Evolutionary conservation across 495 filamentous ascomycete genomes (phyloP).

Genomic region (Aspergillus indologenus): DNA sequence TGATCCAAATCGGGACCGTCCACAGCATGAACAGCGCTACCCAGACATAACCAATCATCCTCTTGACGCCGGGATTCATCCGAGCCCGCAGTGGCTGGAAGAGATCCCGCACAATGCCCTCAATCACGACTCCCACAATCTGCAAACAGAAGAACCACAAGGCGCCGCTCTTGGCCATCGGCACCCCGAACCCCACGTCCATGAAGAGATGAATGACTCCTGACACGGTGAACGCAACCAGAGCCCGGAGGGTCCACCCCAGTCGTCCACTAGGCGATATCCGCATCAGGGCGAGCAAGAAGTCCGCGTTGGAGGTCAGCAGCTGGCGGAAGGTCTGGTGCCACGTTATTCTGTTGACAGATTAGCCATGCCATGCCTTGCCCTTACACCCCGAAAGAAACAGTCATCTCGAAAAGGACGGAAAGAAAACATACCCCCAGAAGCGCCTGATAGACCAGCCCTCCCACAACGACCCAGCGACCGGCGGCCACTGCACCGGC

Average conservation of each 20-base stretch:
- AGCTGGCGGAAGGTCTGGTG: constrained; percentile 23
- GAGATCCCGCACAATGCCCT: background rate
- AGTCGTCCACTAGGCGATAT: background rate
- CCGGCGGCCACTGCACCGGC: constrained; percentile 18
- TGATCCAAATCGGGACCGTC: constrained; percentile 22
- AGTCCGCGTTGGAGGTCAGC: constrained; percentile 14
- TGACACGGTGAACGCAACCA: constrained; percentile 17
- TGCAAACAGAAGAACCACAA: constrained; percentile 21
- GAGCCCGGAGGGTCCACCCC: constrained; percentile 8
- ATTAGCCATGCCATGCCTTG: background rate
- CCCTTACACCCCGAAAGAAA: no score
- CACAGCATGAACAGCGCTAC: constrained; percentile 18
- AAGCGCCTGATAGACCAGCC: constrained; percentile 16
- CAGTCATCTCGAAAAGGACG: no score
- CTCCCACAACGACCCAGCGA: constrained; percentile 11
- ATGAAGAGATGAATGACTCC: constrained; percentile 19
- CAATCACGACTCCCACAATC: constrained; percentile 14
- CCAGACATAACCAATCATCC: constrained; percentile 21
- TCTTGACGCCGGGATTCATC: background rate
- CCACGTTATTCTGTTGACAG: constrained; percentile 16
- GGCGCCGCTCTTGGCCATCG: constrained; percentile 10
- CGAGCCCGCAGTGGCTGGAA: background rate
- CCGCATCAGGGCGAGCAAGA: constrained; percentile 11
- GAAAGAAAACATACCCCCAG: constrained; percentile 18
- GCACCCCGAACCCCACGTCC: constrained; percentile 21